Evolutionary conservation across 2,329 filamentous ascomycete genomes (phyloP).

Genomic region (Colletotrichum simmondsii): DNA sequence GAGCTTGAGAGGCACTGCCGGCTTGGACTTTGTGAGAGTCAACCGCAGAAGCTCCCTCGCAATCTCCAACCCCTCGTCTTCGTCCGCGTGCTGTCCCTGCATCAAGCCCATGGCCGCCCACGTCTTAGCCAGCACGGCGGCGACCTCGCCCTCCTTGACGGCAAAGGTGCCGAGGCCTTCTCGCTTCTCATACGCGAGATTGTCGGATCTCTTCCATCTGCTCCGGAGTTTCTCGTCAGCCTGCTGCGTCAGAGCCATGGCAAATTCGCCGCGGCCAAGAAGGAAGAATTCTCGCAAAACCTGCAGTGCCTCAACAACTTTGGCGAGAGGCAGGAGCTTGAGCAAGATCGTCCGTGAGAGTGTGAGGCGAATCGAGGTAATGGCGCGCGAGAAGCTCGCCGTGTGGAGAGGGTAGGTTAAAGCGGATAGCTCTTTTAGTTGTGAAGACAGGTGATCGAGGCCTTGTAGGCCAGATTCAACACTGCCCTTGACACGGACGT

Average conservation of each 20-base stretch:
- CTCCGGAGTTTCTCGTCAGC: conserved; percentile 83
- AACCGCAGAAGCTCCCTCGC: conserved; percentile 82
- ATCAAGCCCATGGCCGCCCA: conserved; percentile 85
- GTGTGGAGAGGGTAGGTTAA: conserved; percentile 80
- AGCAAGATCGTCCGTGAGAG: conserved; percentile 87
- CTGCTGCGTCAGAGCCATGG: conserved; percentile 85
- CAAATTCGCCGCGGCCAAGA: conserved; percentile 89
- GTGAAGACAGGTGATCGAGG: conserved; percentile 71
- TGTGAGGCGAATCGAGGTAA: conserved; percentile 81
- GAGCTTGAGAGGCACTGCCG: conserved; percentile 49
- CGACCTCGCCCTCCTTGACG: conserved; percentile 89
- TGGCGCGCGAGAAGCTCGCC: conserved; percentile 75
- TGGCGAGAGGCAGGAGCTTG: conserved; percentile 80
- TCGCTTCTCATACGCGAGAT: conserved; percentile 66
- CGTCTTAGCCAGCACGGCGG: conserved; percentile 78
- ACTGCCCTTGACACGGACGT: conserved; percentile 72
- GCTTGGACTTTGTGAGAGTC: conserved; percentile 64
- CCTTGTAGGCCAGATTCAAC: conserved; percentile 58
- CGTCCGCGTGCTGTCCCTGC: conserved; percentile 75
- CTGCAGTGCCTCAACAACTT: conserved; percentile 80
- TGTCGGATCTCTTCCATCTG: conserved; percentile 74
- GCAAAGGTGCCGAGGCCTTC: conserved; percentile 71
- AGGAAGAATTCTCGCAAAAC: conserved; percentile 89
- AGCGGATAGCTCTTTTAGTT: conserved; percentile 75
- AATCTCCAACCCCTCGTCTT: conserved; percentile 85